Evolutionary conservation across 106 monocot species (phyloP).

Genomic region (Xerophyta viscosa): DNA sequence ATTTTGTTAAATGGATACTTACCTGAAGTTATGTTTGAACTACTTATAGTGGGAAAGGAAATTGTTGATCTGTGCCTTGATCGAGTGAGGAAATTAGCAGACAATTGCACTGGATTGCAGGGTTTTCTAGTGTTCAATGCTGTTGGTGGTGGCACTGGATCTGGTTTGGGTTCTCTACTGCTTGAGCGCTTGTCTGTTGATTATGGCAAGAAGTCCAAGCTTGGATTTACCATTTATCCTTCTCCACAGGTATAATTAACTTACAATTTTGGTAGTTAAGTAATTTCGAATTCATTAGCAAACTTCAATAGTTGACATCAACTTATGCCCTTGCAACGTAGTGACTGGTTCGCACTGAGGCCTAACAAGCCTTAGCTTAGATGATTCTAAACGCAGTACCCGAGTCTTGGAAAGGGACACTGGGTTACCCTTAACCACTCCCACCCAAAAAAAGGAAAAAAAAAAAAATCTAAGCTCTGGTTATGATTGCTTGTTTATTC

Average conservation of each 20-base stretch:
- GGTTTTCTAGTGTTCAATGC: slow-evolving; percentile 77
- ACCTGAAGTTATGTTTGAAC: not conserved
- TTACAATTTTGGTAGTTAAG: too few species aligned
- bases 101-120: slow-evolving; percentile 79
- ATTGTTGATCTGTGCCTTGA: slow-evolving; percentile 80
- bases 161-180: slow-evolving; percentile 62
- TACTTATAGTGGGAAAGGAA: slow-evolving; percentile 81
- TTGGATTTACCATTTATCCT: slow-evolving; percentile 76
- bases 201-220: slow-evolving; percentile 77
- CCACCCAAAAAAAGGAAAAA: too few species aligned
- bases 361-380: too few species aligned
- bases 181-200: slow-evolving; percentile 67
- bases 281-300: not conserved
- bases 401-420: too few species aligned
- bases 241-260: slow-evolving; percentile 94
- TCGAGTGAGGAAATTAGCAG: slow-evolving; percentile 65
- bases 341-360: too few species aligned
- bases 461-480: too few species aligned
- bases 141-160: slow-evolving; percentile 75
- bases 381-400: too few species aligned
- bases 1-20: too few species aligned
- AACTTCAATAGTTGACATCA: not conserved
- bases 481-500: too few species aligned
- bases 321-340: not conserved
- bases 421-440: too few species aligned